phyloP scores from a whole-genome alignment of 768 basidiomycete genomes.

The Phylloporus sp. region DNA sequence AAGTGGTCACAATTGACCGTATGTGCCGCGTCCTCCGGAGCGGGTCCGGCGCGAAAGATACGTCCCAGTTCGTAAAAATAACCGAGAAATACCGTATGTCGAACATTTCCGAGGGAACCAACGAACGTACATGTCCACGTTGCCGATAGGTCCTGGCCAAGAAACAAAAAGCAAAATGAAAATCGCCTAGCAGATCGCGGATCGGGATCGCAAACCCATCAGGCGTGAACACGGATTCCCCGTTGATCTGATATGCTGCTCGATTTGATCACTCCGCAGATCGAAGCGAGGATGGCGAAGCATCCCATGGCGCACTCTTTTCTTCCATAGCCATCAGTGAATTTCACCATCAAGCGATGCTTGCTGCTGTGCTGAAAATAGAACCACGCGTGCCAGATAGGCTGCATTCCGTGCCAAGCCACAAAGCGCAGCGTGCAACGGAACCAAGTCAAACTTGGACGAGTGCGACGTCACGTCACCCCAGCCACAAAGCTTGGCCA shows the following conservation, averaged over 20 bases:
- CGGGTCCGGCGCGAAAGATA: too few species aligned
- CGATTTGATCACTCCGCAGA: slow-evolving; percentile 23
- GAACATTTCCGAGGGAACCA: slow-evolving; percentile 31
- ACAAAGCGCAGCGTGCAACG: background rate
- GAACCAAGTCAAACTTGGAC: background rate
- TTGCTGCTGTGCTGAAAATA: slow-evolving; percentile 2
- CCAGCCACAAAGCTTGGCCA: background rate
- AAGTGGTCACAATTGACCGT: too few species aligned
- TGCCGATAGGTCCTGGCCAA: too few species aligned
- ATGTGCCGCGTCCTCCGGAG: too few species aligned
- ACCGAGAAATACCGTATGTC: slow-evolving; percentile 1
- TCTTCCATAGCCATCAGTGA: slow-evolving; percentile 27
- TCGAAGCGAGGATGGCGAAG: slow-evolving; percentile 16
- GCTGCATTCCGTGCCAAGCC: background rate
- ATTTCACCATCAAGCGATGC: slow-evolving; percentile 15
- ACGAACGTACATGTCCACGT: too few species aligned
- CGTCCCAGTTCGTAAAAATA: too few species aligned
- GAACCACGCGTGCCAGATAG: too few species aligned
- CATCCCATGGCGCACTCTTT: slow-evolving; percentile 4
- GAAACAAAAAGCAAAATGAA: too few species aligned
- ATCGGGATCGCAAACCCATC: slow-evolving; percentile 6
- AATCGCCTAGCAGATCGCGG: slow-evolving; percentile 1
- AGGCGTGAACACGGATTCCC: slow-evolving; percentile 3
- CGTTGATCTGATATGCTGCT: slow-evolving; percentile 16
- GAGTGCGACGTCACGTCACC: slow-evolving; percentile 3